A percentile compares a stretch with the other conserved stretches of the same genome.
These are phyloP conservation scores for Pascua sp. DNA, from an alignment of 1,284 basidiomycete genomes.

Conservation along the genomic window DNA sequence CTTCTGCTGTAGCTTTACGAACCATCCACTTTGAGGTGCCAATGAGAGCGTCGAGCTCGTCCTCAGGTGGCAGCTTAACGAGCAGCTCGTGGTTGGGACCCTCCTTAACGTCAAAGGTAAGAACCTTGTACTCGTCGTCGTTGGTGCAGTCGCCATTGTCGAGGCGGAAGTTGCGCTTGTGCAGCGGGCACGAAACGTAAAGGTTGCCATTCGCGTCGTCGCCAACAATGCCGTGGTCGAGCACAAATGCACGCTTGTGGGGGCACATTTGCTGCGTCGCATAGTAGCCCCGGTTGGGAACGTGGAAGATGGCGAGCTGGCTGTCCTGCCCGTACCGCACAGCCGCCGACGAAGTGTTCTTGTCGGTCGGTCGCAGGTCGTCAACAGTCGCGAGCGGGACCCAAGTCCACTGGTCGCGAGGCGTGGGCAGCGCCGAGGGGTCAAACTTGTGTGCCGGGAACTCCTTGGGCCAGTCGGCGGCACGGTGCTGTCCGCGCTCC, in stretches of 20 bases:
- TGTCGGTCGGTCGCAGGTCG: conserved; percentile 57
- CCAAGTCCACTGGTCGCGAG: conserved; percentile 63
- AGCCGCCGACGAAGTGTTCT: conserved; percentile 55
- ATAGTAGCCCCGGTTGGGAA: conserved; percentile 60
- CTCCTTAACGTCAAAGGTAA: conserved; percentile 62
- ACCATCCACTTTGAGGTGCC: conserved; percentile 58
- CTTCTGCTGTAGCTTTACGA: conserved; percentile 51
- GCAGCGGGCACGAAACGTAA: conserved; percentile 52
- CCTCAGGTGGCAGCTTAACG: conserved; percentile 58
- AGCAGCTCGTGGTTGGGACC: conserved; percentile 54
- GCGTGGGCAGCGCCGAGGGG: conserved; percentile 30
- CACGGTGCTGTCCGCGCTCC: conserved; percentile 64
- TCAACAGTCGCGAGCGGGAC: conserved; percentile 54
- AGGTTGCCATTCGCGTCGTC: conserved; percentile 58
- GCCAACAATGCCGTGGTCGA: conserved; percentile 65
- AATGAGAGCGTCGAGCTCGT: conserved; percentile 62
- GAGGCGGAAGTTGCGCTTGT: conserved; percentile 68
- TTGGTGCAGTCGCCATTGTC: conserved; percentile 61
- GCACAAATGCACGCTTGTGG: conserved; percentile 65
- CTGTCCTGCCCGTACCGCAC: conserved; percentile 65
- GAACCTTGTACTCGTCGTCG: conserved; percentile 62
- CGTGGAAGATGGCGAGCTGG: conserved; percentile 65
- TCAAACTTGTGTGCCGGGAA: conserved; percentile 35
- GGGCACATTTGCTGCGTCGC: conserved; percentile 67
- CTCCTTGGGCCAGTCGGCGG: conserved; percentile 66